Evolutionary conservation across 2,329 filamentous ascomycete species (phyloP).

Genomic region (Pestalotiopsis sp.): DNA sequence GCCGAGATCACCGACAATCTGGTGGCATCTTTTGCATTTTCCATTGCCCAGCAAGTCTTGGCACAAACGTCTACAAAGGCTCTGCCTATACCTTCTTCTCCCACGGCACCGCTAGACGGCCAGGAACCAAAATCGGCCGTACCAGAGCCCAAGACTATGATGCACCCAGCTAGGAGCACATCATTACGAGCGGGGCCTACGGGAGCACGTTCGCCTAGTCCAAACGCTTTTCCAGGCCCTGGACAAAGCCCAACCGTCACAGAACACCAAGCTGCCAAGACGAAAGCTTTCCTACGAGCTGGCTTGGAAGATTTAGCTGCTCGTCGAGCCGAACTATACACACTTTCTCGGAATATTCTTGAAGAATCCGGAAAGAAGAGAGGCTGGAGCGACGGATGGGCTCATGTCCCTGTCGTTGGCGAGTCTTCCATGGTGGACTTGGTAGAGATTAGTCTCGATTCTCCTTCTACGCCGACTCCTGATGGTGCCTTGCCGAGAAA

Average conservation of each 20-base stretch:
- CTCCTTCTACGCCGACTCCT: conserved; percentile 32
- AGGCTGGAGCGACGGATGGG: conserved; percentile 80
- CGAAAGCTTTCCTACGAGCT: conserved; percentile 53
- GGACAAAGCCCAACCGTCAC: conserved; percentile 33
- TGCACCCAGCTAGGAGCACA: conserved; percentile 67
- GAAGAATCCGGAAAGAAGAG: conserved; percentile 72
- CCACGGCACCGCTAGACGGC: conserved; percentile 46
- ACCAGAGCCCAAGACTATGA: conserved; percentile 70
- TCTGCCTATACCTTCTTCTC: conserved; percentile 66
- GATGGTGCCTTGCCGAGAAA: neutral
- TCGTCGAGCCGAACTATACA: conserved; percentile 78
- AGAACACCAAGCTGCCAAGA: conserved; percentile 42
- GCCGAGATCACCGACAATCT: conserved; percentile 70
- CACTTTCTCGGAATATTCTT: conserved; percentile 78
- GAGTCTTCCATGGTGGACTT: conserved; percentile 48
- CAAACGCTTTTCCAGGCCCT: conserved; percentile 55
- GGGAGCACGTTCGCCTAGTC: conserved; percentile 44
- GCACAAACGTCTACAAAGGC: conserved; percentile 73
- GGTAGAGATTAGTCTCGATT: conserved; percentile 60
- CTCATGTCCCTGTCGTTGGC: conserved; percentile 55
- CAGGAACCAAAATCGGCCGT: conserved; percentile 65
- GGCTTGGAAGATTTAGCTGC: conserved; percentile 84
- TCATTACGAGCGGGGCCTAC: conserved; percentile 51
- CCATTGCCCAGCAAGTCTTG: conserved; percentile 74
- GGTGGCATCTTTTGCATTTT: conserved; percentile 77